Evolutionary conservation across 768 basidiomycete species (phyloP).

Genomic region (Peribolospora kevripleyi): DNA sequence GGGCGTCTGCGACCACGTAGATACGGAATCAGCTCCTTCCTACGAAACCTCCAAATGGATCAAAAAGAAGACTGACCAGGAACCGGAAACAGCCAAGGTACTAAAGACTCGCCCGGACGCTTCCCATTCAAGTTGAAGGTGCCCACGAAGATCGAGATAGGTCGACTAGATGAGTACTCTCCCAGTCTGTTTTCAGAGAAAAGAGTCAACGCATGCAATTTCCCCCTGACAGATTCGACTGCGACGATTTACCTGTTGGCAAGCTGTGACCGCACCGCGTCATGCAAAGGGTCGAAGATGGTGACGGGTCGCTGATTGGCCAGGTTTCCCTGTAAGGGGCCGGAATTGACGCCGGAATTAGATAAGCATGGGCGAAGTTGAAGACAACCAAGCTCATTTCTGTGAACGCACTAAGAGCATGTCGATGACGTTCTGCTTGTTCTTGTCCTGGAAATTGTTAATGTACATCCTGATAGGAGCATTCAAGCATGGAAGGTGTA

Average conservation of each 20-base stretch:
- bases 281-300: conserved; percentile 82
- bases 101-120: conserved; percentile 51
- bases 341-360: neutral
- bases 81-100: conserved; percentile 75
- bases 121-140: conserved; percentile 93
- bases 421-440: conserved; percentile 82
- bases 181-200: conserved; percentile 22
- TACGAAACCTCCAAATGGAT: neutral
- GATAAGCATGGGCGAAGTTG: neutral
- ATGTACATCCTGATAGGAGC: conserved; percentile 49
- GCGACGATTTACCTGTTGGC: conserved; percentile 32
- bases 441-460: conserved; percentile 89
- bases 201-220: neutral
- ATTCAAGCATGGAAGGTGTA: neutral
- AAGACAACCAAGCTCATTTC: neutral
- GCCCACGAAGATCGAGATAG: conserved; percentile 56
- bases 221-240: neutral
- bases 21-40: neutral
- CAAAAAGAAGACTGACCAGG: conserved; percentile 31
- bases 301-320: conserved; percentile 64
- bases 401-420: conserved; percentile 51
- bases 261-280: conserved; percentile 49
- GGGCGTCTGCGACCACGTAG: conserved; percentile 19
- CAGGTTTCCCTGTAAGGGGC: conserved; percentile 54
- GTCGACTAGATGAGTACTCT: conserved; percentile 60